phyloP scores from a whole-genome alignment of 1,139 yeast species.

The Blastobotrys capitulatus region DNA sequence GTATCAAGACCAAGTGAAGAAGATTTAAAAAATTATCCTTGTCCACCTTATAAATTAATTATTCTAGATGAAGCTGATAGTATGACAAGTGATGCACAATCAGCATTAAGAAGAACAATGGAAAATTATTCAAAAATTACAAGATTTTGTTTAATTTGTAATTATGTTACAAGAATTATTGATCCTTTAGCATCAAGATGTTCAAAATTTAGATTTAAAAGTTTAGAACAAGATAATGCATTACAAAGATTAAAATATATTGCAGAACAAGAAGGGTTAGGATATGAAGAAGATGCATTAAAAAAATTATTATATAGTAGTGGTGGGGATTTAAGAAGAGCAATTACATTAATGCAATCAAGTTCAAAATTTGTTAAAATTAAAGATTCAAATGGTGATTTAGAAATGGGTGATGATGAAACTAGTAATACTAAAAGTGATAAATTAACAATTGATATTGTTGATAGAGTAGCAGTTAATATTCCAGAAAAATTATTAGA shows the following conservation, averaged over 20 bases:
- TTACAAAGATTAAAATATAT: constrained; percentile 59
- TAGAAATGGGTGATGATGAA: constrained; percentile 14
- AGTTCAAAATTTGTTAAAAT: constrained; percentile 52
- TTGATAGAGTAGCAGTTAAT: constrained; percentile 81
- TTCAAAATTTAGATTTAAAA: constrained; percentile 85
- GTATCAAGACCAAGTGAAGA: constrained; percentile 74
- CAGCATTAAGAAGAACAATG: constrained; percentile 94
- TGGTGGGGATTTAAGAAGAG: constrained; percentile 87
- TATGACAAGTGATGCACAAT: constrained; percentile 98
- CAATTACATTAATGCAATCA: constrained; percentile 86
- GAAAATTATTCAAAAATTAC: constrained; percentile 90
- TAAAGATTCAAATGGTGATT: constrained; percentile 27
- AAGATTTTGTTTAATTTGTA: constrained; percentile 88
- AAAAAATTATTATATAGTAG: constrained; percentile 61
- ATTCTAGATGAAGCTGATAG: constrained; percentile 80
- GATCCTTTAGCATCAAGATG: constrained; percentile 96
- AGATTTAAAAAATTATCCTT: constrained; percentile 70
- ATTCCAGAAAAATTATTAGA: constrained; percentile 55
- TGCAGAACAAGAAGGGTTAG: constrained; percentile 46
- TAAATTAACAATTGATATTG: constrained; percentile 40
- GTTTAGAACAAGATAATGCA: constrained; percentile 68
- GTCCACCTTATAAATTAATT: constrained; percentile 37
- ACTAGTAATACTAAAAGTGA: too few relatives aligned
- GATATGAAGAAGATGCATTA: constrained; percentile 47
- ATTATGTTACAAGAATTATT: constrained; percentile 90